Evolutionary conservation across 176 grass and related monocot genomes (phyloP), one percentile per base, ranked within the genome.

Genomic region (Tuctoria greenei): DNA sequence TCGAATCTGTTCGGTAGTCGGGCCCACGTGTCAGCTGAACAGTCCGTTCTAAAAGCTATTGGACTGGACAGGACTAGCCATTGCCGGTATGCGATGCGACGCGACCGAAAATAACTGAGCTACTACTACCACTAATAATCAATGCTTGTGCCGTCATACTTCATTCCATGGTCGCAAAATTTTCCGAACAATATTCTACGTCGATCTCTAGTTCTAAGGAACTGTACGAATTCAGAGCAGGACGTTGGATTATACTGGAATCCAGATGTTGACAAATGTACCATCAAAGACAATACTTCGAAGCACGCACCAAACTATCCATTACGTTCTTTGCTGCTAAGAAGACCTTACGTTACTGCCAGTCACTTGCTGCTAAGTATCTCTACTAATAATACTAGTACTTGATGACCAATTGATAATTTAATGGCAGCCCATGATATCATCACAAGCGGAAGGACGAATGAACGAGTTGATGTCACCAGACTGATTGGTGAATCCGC

Each of bases 331-430:
- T 39, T 54, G 61, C 28, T 47, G 54, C 71, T 31, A 65, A 6
- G n/a, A 72, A 14, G 0, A 63, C 68, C 65, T 54, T 64, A 35
- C 36, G 55, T 58, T 34, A 1, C 64, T 54, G 10, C 31, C 14
- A 31, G 63, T 43, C 67, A 79, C 61, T 67, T 28, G 42, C 66
- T 44, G 63, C 76, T 67, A 42, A 26, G n/a, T 31, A 31, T 31
- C 31, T 31, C 31, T 57, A 52, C 9, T 27, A 43, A n/a, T n/a
- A n/a, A 36, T 66, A 21, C 60, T 21, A 21, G 21, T 21, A 2
- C 51, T 31, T 59, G 26, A 61, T 66, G 26, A 73, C 67, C 79
- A 75, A 75, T 69, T 45, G 60, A 64, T 79, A 55, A 51, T 44
- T 41, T 25, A 73, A 41, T 27, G 20, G 31, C 42, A 40, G 67